A percentile compares a stretch with the other conserved stretches of the same genome.
Evolutionary conservation across 2,329 filamentous ascomycete genomes (phyloP).

Genomic region (Trichoderma sp.): DNA sequence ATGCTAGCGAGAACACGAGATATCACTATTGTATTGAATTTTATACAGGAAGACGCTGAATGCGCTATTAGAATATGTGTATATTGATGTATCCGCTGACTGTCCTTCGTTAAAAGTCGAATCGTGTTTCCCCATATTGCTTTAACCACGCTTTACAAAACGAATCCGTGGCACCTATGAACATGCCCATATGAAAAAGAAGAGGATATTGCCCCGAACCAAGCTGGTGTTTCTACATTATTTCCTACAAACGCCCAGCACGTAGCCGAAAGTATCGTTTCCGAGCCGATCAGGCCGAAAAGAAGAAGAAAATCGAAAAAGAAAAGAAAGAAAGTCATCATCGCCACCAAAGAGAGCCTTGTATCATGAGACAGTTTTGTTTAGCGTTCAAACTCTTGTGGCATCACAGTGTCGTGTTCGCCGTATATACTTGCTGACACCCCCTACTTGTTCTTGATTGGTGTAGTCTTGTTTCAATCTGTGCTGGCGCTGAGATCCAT

Average conservation of each 20-base stretch:
- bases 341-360: neutral
- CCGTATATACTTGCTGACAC: neutral
- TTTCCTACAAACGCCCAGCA: slow-evolving; percentile 9
- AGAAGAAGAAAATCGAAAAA: neutral
- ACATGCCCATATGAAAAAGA: neutral
- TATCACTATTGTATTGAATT: too few relatives aligned
- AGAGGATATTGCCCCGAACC: neutral
- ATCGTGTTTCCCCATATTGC: neutral
- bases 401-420: neutral
- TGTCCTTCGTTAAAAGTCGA: neutral
- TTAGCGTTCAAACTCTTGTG: neutral
- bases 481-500: slow-evolving; percentile 57
- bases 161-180: neutral
- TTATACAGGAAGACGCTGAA: neutral
- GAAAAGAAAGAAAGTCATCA: neutral
- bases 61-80: neutral
- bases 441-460: neutral
- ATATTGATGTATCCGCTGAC: neutral
- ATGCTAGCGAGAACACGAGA: neutral
- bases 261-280: neutral
- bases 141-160: neutral
- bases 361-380: neutral
- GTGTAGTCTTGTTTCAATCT: neutral
- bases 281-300: neutral
- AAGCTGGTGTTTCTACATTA: neutral